These are phyloP conservation scores for Scedosporium minutisporum DNA, from an alignment of 2,329 filamentous ascomycete genomes.

Conservation along the genomic window DNA sequence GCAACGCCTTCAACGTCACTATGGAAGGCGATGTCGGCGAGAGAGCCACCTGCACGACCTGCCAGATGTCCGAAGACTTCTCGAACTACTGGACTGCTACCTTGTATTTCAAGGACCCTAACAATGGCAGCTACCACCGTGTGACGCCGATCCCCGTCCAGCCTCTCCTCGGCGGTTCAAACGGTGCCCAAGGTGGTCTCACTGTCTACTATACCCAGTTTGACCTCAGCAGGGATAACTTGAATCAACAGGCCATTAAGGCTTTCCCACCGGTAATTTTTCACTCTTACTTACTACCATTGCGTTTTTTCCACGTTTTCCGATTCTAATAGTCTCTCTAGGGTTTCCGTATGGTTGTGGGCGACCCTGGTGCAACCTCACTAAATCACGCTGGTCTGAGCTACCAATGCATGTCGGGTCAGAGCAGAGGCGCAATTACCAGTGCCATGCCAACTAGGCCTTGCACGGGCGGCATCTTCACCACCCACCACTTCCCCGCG, in stretches of 20 bases:
- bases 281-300: conserved; percentile 21
- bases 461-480: conserved; percentile 41
- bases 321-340: conserved; percentile 8
- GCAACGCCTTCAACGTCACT: conserved; percentile 33
- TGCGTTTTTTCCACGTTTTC: conserved; percentile 12
- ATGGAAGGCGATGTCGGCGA: conserved; percentile 31
- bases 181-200: conserved; percentile 28
- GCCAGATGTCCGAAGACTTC: conserved; percentile 19
- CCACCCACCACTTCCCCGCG: conserved; percentile 40
- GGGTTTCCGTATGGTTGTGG: conserved; percentile 38
- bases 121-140: conserved; percentile 31
- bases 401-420: conserved; percentile 35
- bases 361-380: conserved; percentile 21
- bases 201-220: conserved; percentile 36
- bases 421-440: conserved; percentile 38
- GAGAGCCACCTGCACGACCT: conserved; percentile 32
- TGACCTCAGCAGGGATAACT: conserved; percentile 20
- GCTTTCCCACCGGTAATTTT: conserved; percentile 23
- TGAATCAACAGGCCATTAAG: conserved; percentile 21
- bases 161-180: conserved; percentile 34
- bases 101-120: conserved; percentile 24
- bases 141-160: conserved; percentile 46
- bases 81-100: conserved; percentile 23
- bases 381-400: conserved; percentile 31
- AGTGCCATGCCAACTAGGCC: conserved; percentile 35